Percentiles rank a stretch among this genome's conserved stretches.
Conservation (phyloP, 108 stramenopile species). For the Epipyxis sp. region DNA sequence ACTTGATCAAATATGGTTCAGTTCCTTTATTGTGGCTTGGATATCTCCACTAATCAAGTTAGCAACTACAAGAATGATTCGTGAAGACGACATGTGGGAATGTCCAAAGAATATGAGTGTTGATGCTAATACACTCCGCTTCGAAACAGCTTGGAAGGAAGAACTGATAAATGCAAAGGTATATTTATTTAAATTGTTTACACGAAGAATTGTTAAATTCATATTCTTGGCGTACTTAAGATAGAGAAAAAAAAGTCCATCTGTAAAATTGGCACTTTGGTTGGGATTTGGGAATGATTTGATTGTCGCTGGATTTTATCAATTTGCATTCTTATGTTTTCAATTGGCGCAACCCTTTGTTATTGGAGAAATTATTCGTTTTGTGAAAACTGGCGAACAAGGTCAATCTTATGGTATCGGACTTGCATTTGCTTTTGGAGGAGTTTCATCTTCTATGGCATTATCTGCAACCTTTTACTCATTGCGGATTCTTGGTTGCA, state of each 20-base stretch:
- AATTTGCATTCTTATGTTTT: not conserved
- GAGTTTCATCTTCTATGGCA: not conserved
- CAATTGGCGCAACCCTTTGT: constrained; percentile 23
- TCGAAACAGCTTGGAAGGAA: not conserved
- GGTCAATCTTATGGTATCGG: not conserved
- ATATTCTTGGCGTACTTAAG: no score
- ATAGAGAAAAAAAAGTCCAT: not conserved
- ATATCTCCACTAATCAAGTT: not conserved
- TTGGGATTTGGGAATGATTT: not conserved
- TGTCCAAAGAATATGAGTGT: not conserved
- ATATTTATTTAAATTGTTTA: no score
- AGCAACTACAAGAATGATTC: not conserved
- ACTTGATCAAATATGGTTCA: no score
- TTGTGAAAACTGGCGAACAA: not conserved
- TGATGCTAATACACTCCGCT: not conserved
- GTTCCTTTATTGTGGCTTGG: no score
- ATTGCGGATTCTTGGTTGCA: not conserved
- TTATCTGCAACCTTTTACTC: not conserved
- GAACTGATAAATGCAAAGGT: not conserved
- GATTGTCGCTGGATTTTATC: not conserved
- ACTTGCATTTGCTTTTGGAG: not conserved
- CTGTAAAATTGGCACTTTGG: not conserved
- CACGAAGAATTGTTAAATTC: no score
- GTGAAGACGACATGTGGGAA: not conserved
- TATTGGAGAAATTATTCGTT: not conserved